phyloP scores from a whole-genome alignment of 75 land plant species.

The Picea glauca region DNA sequence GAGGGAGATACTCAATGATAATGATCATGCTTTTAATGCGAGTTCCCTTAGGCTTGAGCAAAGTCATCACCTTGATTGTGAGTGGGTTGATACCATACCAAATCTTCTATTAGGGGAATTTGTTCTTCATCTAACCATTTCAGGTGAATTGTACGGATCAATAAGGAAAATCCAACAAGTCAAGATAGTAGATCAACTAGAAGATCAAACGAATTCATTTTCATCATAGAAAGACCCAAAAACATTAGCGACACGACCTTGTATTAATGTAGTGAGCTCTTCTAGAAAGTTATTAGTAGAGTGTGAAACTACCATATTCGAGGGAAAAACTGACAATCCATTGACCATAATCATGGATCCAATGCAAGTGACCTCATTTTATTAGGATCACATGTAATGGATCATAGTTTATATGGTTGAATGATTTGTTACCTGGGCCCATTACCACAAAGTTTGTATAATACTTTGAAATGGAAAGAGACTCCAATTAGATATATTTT shows the following conservation, averaged over 20 bases:
- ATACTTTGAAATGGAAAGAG: conserved; percentile 15
- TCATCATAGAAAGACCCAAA: background rate
- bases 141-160: background rate
- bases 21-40: conserved; percentile 26
- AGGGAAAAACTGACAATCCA: conserved; percentile 35
- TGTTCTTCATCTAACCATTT: background rate
- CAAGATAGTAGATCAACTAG: conserved; percentile 1
- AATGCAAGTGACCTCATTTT: conserved; percentile 22
- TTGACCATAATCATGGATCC: conserved; percentile 30
- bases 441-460: background rate
- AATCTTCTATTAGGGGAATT: background rate
- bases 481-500: conserved; percentile 25
- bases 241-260: background rate
- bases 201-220: background rate
- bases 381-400: conserved; percentile 64
- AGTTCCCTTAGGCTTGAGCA: background rate
- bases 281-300: conserved; percentile 33
- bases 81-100: conserved; percentile 4
- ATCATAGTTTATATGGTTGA: conserved; percentile 38
- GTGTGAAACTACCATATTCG: conserved; percentile 50
- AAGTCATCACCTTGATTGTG: background rate
- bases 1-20: conserved; percentile 39
- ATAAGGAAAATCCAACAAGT: background rate
- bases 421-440: conserved; percentile 39
- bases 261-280: background rate